A percentile compares a stretch with the other conserved stretches of the same genome.
These are phyloP conservation scores for Boeremia lycopersici DNA, from an alignment of 2,329 filamentous ascomycete species.

Conservation along the genomic window DNA sequence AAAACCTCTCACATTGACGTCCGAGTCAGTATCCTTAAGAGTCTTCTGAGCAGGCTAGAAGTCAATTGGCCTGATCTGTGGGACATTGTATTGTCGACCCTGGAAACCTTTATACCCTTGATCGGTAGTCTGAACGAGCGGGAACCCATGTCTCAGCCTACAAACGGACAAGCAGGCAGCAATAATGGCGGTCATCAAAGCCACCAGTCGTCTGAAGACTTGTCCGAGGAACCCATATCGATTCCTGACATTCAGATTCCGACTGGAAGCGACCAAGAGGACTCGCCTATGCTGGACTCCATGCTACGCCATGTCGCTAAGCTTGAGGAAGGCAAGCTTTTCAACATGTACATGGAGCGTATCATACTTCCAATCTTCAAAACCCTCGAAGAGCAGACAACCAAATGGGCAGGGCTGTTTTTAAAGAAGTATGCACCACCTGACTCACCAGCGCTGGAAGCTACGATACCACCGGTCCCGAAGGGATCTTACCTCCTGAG, in stretches of 20 bases:
- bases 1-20: conserved; percentile 48
- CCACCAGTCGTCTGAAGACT: background rate
- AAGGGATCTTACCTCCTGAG: conserved; percentile 6
- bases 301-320: conserved; percentile 1
- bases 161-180: conserved; percentile 14
- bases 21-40: conserved; percentile 40
- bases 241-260: too few species aligned
- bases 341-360: conserved; percentile 16
- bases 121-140: conserved; percentile 47
- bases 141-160: conserved; percentile 26
- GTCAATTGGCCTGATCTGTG: background rate
- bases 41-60: conserved; percentile 39
- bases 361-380: conserved; percentile 31
- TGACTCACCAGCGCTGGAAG: too few species aligned
- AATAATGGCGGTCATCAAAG: conserved; percentile 32
- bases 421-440: conserved; percentile 19
- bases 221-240: background rate
- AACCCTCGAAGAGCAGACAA: conserved; percentile 22
- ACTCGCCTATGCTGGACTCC: conserved; percentile 15
- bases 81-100: conserved; percentile 26
- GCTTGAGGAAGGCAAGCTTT: background rate
- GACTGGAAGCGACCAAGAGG: background rate
- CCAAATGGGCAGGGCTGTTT: conserved; percentile 31
- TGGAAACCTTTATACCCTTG: conserved; percentile 41
- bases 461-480: conserved; percentile 23